phyloP scores from a whole-genome alignment of 73 alveolate genomes.

The Diophrys sp. region DNA sequence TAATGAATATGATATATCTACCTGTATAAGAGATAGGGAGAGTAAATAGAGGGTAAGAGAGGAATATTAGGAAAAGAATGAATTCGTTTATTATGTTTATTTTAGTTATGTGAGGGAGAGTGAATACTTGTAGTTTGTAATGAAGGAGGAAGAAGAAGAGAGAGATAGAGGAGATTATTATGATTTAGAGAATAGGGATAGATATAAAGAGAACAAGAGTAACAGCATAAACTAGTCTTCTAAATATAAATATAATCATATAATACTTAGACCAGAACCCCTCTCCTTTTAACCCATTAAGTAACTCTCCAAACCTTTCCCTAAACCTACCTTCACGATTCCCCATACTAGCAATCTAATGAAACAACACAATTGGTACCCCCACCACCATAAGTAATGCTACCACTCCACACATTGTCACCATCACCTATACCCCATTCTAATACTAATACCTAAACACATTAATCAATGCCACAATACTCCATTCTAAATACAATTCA shows the following conservation, averaged over 20 bases:
- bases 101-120: no score
- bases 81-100: no score
- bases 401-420: background rate
- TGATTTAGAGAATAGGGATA: background rate
- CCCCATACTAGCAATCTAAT: background rate
- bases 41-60: no score
- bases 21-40: no score
- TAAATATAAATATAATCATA: no score
- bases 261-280: background rate
- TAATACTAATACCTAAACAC: no score
- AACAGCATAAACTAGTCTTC: background rate
- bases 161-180: background rate
- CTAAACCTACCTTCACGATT: background rate
- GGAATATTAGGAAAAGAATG: no score
- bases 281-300: background rate
- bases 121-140: background rate
- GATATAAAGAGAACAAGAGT: background rate
- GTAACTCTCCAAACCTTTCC: background rate
- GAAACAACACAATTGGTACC: background rate
- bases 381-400: background rate
- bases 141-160: background rate
- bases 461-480: background rate
- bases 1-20: no score
- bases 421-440: background rate
- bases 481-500: background rate